Evolutionary conservation across 371 early-diverging fungal genomes (phyloP), one percentile per base, ranked within the genome.

Genomic region (Mucor racemosus): DNA sequence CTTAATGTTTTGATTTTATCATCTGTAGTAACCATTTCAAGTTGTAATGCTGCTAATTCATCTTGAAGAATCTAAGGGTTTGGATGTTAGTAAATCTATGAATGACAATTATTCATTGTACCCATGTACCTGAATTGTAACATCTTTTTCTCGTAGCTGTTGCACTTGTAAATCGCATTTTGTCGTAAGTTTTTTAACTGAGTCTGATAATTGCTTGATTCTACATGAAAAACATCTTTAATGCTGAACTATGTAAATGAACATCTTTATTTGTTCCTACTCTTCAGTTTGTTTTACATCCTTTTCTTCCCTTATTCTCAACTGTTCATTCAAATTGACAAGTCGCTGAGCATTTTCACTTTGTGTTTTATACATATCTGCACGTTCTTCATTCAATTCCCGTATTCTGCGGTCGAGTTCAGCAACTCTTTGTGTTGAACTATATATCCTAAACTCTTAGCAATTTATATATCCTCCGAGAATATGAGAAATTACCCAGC

Each of bases 331-430:
- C 75, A 96, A 76, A 56, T 90, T 89, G 35, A 98, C 77, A 34
- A 98, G 75, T 42, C 96, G 74, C 72, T 97, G 97, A 10, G 97
- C 95, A 79, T 96, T 96, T 44, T 86, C 86, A 26, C 92, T 92
- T 73, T 97, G 96, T 3, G 91, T 90, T 74, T 94, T 93, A 84
- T 96, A 98, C 75, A 96, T 84, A 60, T 95, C 94, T 7, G 89
- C 86, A 26, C 90, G 87, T 76, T 98, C 97, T 42, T 94, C 91
- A 74, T 95, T 95, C 31, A 98, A 75, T 35, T 81, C 76, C 19
- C 78, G 72, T 5, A 95, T 75, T 67, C 94, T 88, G 34, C 82
- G 79, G 74, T 96, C 94, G 54, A 96, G 84, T 64, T 94, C 94
- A 10, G 77, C 77, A 9, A 90, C 84, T 57, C 82, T 50, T 46